Conservation (phyloP, 148 eudicot species). For the Diospyros kaki region DNA sequence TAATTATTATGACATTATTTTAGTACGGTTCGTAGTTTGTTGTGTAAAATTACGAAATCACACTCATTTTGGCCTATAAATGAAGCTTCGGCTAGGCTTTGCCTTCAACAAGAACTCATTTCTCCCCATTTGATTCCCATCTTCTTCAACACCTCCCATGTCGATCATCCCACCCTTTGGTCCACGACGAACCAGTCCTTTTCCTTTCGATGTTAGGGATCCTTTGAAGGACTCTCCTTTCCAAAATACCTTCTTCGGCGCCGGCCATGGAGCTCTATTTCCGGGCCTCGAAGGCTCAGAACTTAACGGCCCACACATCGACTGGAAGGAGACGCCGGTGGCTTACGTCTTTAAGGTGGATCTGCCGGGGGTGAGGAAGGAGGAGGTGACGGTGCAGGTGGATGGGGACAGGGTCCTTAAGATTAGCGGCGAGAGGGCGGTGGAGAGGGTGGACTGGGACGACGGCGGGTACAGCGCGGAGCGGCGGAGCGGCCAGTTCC, state of each 20-base stretch:
- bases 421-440: constrained; percentile 26
- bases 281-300: not conserved
- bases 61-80: too few species aligned
- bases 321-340: not conserved
- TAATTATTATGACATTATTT: too few species aligned
- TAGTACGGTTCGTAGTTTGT: too few species aligned
- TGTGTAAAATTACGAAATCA: too few species aligned
- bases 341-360: not conserved
- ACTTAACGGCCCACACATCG: not conserved
- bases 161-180: constrained; percentile 1
- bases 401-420: constrained; percentile 21
- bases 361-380: not conserved
- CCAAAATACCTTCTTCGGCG: too few species aligned
- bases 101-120: too few species aligned
- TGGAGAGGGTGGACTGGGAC: constrained; percentile 14
- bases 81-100: too few species aligned
- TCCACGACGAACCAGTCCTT: not conserved
- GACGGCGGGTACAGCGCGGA: constrained; percentile 16
- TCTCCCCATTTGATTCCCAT: too few species aligned
- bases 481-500: not conserved
- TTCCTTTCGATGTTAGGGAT: not conserved
- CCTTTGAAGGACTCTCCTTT: not conserved
- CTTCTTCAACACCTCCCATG: not conserved
- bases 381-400: constrained; percentile 23
- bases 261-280: too few species aligned